Evolutionary conservation across 306 rosid species (phyloP).

Genomic region (Prunus padus): DNA sequence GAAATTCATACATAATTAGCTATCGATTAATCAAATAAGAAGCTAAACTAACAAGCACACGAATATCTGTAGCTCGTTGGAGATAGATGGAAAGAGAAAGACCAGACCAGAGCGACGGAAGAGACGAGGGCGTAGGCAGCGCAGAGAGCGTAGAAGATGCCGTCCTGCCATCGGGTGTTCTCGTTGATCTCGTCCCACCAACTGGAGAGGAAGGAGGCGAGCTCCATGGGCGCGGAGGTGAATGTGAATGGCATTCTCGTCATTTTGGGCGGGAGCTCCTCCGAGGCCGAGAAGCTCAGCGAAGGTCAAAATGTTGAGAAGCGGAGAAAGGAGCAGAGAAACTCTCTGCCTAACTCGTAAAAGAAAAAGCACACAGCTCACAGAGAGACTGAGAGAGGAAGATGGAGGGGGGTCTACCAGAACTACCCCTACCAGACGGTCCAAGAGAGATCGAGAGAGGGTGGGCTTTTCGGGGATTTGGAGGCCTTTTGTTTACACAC

Average conservation of each 20-base stretch:
- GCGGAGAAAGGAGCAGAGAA: neutral
- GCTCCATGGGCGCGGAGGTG: conserved; percentile 36
- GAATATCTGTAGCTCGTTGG: neutral
- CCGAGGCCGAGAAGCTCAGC: conserved; percentile 4
- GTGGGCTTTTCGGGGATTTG: neutral
- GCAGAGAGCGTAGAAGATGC: conserved; percentile 67
- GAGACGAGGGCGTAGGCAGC: conserved; percentile 81
- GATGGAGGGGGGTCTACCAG: conserved; percentile 17
- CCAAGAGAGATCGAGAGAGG: conserved; percentile 19
- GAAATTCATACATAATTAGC: neutral
- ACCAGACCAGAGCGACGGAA: conserved; percentile 66
- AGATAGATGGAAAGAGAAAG: conserved; percentile 9
- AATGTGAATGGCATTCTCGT: conserved; percentile 32
- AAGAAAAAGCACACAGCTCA: neutral
- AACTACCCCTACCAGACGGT: conserved; percentile 36
- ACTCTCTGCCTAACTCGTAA: neutral
- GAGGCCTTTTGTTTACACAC: neutral
- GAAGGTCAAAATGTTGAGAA: conserved; percentile 11
- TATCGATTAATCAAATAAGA: neutral
- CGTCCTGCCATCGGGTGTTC: conserved; percentile 53
- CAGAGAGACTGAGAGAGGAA: conserved; percentile 6
- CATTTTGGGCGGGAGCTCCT: conserved; percentile 25
- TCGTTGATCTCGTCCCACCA: conserved; percentile 70
- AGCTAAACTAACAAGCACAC: neutral
- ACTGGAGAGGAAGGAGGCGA: conserved; percentile 24